Evolutionary conservation across 78 protist species (phyloP), one percentile per base, ranked within the genome.

Genomic region (Cavenderia fasciculata): DNA sequence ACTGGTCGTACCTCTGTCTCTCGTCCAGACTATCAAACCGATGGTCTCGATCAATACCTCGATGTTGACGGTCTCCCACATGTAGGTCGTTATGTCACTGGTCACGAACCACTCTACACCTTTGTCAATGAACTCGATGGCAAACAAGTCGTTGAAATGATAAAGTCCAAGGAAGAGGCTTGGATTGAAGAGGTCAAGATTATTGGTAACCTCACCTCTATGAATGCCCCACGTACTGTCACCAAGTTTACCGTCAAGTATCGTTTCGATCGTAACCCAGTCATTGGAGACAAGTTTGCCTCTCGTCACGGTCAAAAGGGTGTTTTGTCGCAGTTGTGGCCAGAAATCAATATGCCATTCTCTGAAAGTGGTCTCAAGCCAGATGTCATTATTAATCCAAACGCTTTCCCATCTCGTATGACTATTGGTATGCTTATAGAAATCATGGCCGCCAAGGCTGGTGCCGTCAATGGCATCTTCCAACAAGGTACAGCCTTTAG

Each of bases 371-470:
- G 99, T 54, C 65, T 98, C 85, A 87, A 71, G 8, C 99, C 99
- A 1, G 99, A 99, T 74, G 86, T 98, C 40, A 82, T 99, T 87
- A 98, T 99, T 96, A 99, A 99, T 91, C 99, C 99, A 34, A 98
- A 99, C 91, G 99, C 98, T 31, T 96, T 96, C 91, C 99, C 99
- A n/a, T 98, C 99, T 12, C 98, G 99, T 46, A 99, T 99, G 99
- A 99, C 99, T 10, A 98, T 99, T 33, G 99, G 99, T 12, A 98
- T 98, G 99, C 62, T 98, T 0, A 88, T 98, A 7, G 99, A 99
- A 82, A 52, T 63, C 46, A 78, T 99, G 94, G 99, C 99, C 0
- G 98, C 94, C 70, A 98, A 98, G 92, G 46, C 92, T 11, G 92
- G 87, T 29, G 97, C 99, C 12, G 25, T 89, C 36, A 93, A 98